Evolutionary conservation across 2,329 filamentous ascomycete genomes (phyloP).

Genomic region (Triangularia setosa): DNA sequence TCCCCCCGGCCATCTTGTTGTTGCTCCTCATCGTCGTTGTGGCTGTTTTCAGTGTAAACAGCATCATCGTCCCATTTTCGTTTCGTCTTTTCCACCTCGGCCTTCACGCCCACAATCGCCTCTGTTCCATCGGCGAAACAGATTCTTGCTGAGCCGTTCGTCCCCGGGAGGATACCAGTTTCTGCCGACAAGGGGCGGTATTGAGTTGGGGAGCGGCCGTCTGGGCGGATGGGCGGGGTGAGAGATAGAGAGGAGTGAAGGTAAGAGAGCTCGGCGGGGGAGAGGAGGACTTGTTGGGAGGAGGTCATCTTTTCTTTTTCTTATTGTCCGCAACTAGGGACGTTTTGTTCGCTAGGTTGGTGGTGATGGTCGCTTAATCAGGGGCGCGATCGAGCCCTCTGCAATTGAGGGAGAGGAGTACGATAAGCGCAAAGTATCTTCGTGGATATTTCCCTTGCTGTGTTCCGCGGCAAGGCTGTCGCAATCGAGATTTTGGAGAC

Average conservation of each 20-base stretch:
- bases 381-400: background rate
- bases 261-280: slow-evolving; percentile 93
- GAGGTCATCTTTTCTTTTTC: slow-evolving; percentile 50
- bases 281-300: slow-evolving; percentile 70
- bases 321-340: background rate
- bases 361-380: background rate
- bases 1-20: slow-evolving; percentile 31
- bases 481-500: slow-evolving; percentile 11
- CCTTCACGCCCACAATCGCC: slow-evolving; percentile 92
- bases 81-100: slow-evolving; percentile 76
- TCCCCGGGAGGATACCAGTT: slow-evolving; percentile 80
- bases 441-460: background rate
- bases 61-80: slow-evolving; percentile 28
- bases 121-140: slow-evolving; percentile 95
- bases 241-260: slow-evolving; percentile 83
- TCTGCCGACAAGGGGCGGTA: slow-evolving; percentile 91
- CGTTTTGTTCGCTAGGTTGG: background rate
- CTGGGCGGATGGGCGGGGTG: slow-evolving; percentile 79
- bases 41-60: slow-evolving; percentile 24
- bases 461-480: background rate
- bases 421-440: background rate
- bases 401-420: background rate
- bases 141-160: slow-evolving; percentile 89
- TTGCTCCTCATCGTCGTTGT: slow-evolving; percentile 15
- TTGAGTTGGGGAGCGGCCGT: slow-evolving; percentile 75